phyloP scores from a whole-genome alignment of 2,329 filamentous ascomycete genomes.

The Acephala macrosclerotiorum region DNA sequence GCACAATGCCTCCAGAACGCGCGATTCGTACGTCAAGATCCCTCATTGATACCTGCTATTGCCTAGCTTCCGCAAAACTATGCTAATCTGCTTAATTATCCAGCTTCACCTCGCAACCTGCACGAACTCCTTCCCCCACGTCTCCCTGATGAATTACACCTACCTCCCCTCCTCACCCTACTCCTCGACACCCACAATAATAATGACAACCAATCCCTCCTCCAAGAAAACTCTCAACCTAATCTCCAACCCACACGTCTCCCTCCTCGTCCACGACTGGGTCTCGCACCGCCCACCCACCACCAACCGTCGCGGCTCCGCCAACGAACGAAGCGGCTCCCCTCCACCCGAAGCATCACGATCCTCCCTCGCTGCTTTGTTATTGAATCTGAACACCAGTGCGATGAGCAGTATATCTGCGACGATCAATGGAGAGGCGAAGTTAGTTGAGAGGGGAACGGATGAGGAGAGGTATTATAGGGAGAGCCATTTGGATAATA shows the following conservation, averaged over 20 bases:
- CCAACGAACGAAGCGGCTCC: constrained; percentile 62
- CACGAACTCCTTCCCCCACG: constrained; percentile 82
- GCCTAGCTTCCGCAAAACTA: neutral
- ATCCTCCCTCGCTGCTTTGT: constrained; percentile 80
- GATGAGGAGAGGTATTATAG: constrained; percentile 88
- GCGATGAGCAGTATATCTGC: constrained; percentile 88
- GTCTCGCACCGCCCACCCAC: constrained; percentile 90
- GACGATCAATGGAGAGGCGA: constrained; percentile 89
- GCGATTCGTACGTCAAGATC: constrained; percentile 75
- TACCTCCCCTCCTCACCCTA: constrained; percentile 84
- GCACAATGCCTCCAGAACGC: constrained; percentile 92
- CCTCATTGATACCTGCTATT: constrained; percentile 18
- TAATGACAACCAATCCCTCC: constrained; percentile 88
- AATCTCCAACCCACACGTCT: constrained; percentile 83
- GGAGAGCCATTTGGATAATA: constrained; percentile 86
- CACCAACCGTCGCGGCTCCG: constrained; percentile 63
- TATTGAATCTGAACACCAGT: constrained; percentile 90
- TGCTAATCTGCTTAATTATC: constrained; percentile 18
- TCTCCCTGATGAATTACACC: constrained; percentile 99
- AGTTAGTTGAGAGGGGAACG: constrained; percentile 74
- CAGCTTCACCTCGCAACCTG: constrained; percentile 96
- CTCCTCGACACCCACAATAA: constrained; percentile 78
- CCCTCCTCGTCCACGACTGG: constrained; percentile 97
- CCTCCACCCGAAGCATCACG: constrained; percentile 69
- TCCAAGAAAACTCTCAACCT: constrained; percentile 86